Evolutionary conservation across 208 protist genomes (phyloP).

Genomic region (Leishmania braziliensis): DNA sequence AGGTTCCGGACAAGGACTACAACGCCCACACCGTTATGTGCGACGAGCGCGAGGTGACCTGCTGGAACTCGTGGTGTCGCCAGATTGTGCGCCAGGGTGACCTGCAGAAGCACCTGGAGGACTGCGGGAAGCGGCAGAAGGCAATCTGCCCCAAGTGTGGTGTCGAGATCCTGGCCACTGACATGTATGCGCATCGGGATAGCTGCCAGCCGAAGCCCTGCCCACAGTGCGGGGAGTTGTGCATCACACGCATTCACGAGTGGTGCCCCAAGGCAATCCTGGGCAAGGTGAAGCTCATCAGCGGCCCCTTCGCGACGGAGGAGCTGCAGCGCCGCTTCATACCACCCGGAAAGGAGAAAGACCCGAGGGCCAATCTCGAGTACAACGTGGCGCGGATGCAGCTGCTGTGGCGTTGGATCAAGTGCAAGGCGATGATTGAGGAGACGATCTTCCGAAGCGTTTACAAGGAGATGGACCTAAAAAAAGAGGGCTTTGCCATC

Average conservation of each 20-base stretch:
- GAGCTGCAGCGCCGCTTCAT: conserved; percentile 48
- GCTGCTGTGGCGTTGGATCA: conserved; percentile 86
- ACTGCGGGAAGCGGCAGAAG: conserved; percentile 74
- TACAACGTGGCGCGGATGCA: conserved; percentile 82
- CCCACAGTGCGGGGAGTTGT: conserved; percentile 73
- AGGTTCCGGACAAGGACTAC: conserved; percentile 78
- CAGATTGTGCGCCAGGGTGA: conserved; percentile 79
- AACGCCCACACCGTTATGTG: conserved; percentile 89
- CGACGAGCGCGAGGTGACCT: conserved; percentile 87
- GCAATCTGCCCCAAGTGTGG: conserved; percentile 83
- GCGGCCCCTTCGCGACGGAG: conserved; percentile 75
- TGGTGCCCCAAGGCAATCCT: conserved; percentile 70
- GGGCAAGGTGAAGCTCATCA: conserved; percentile 27
- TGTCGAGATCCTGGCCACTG: conserved; percentile 57
- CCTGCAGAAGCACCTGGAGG: conserved; percentile 77
- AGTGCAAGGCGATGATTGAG: conserved; percentile 76
- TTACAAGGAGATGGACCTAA: conserved; percentile 89
- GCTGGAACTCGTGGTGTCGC: conserved; percentile 88
- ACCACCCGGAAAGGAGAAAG: conserved; percentile 26
- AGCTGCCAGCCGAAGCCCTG: conserved; percentile 73
- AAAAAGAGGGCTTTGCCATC: conserved; percentile 86
- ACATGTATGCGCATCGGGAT: conserved; percentile 77
- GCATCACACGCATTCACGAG: conserved; percentile 85
- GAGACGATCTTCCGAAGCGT: conserved; percentile 80
- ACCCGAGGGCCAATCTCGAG: conserved; percentile 28